Evolutionary conservation across 139 green algal species (phyloP), one percentile per base, ranked within the genome.

Genomic region (Asterochloris erici): DNA sequence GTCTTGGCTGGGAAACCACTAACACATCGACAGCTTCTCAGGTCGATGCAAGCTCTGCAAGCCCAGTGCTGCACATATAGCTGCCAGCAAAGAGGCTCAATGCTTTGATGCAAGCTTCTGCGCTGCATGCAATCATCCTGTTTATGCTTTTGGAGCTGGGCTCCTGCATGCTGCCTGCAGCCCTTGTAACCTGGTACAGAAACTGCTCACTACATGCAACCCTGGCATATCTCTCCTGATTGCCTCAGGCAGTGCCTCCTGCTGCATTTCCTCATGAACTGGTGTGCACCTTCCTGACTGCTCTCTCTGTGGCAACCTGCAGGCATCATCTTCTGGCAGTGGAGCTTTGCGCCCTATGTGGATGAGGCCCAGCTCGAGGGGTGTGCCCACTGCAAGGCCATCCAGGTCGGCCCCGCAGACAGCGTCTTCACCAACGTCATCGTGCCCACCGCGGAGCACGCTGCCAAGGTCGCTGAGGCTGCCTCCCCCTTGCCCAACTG

Each of bases 271-370:
- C 66, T 24, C 66, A 4, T 73, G 66, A 21, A 73, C 23, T 21
- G 21, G 1, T 21, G 19, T 77, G 73, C 47, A 61, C 73, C 60
- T 28, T 0, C 14, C 38, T 14, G 23, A 26, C 73, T 77, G 47
- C 73, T 77, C 73, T 11, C 12, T 64, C 12, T 74, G 26, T 19
- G n/a, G n/a, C n/a, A 79, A 28, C 74, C 14, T 82, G 68, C 84
- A 87, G 79, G 79, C 26, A 61, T 79, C 28, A 24, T 83, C 14
- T 87, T 87, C 64, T 87, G 84, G 68, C 63, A 86, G 83, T 86
- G 77, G 77, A 61, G 73, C 63, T 84, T 76, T 74, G 62, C 63
- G 28, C 81, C 81, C 10, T 80, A 84, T 27, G 63, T 84, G 9
- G 70, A 28, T 21, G 71, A 80, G 38, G 29, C 28, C 54, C 63